A percentile compares a stretch with the other conserved stretches of the same genome.
Conservation (phyloP, 202 grass and related monocot genomes). For the Digitaria exilis region DNA sequence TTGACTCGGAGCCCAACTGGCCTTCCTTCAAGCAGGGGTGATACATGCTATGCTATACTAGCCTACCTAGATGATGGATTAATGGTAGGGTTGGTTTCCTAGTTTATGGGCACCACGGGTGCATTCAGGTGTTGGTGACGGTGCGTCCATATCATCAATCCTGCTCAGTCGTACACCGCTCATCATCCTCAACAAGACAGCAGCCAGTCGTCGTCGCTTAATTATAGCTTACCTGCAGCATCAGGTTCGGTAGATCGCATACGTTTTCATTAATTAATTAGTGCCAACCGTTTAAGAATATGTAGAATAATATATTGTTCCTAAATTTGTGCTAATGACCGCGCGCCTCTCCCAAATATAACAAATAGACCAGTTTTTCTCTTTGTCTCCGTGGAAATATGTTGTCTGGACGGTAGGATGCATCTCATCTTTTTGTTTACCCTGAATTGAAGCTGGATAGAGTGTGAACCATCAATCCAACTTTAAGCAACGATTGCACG, state of each 20-base stretch:
- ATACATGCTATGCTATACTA: not conserved
- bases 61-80: not conserved
- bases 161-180: not conserved
- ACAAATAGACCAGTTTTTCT: too few species aligned
- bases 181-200: not conserved
- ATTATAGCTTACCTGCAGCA: not conserved
- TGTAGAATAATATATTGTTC: too few species aligned
- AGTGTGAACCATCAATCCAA: not conserved
- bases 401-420: too few species aligned
- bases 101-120: not conserved
- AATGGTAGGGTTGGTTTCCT: not conserved
- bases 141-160: not conserved
- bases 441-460: not conserved
- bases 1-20: not conserved
- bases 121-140: not conserved
- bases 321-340: too few species aligned
- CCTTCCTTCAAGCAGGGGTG: not conserved
- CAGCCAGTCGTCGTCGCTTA: not conserved
- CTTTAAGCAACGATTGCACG: too few species aligned
- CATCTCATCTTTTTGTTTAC: too few species aligned
- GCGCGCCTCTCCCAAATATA: too few species aligned
- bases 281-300: too few species aligned
- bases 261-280: too few species aligned
- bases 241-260: not conserved
- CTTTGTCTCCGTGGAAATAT: too few species aligned